Conservation (phyloP, 306 rosid species). For the Glycine latifolia region DNA sequence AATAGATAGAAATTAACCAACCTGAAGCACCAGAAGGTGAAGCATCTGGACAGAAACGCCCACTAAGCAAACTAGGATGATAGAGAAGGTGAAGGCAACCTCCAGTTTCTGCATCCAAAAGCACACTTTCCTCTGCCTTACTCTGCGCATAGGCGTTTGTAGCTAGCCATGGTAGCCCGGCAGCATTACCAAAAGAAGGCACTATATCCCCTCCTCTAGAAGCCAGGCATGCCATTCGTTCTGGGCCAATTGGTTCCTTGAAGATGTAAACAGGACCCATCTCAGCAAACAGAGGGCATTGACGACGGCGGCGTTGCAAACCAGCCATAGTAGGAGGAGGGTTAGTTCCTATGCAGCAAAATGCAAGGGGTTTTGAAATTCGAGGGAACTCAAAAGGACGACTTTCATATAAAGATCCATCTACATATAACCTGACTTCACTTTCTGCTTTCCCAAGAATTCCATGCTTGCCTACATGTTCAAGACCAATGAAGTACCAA, state of each 20-base stretch:
- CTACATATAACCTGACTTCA: conserved; percentile 87
- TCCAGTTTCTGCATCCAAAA: conserved; percentile 92
- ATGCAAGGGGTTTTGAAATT: conserved; percentile 93
- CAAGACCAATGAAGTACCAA: conserved; percentile 97
- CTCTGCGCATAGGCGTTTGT: conserved; percentile 70
- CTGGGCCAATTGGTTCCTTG: conserved; percentile 95
- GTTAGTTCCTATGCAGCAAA: conserved; percentile 99
- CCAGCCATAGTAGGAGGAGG: conserved; percentile 99
- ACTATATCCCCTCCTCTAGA: conserved; percentile 92
- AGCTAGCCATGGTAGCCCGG: conserved; percentile 93
- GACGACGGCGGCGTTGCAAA: conserved; percentile 98
- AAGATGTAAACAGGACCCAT: conserved; percentile 98
- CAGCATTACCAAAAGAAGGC: conserved; percentile 96
- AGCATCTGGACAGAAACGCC: conserved; percentile 98
- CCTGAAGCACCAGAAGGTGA: conserved; percentile 98
- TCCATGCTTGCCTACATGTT: conserved; percentile 94
- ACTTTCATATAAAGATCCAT: conserved; percentile 91
- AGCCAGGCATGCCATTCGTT: conserved; percentile 88
- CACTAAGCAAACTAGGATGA: conserved; percentile 94
- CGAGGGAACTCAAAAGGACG: conserved; percentile 98
- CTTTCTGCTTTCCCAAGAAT: conserved; percentile 95
- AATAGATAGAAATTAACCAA: conserved; percentile 45
- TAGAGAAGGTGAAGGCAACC: conserved; percentile 91
- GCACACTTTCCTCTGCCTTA: conserved; percentile 83
- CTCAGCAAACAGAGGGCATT: conserved; percentile 98